Conservation (phyloP, 2,329 filamentous ascomycete genomes). For the Cadophora sp. region DNA sequence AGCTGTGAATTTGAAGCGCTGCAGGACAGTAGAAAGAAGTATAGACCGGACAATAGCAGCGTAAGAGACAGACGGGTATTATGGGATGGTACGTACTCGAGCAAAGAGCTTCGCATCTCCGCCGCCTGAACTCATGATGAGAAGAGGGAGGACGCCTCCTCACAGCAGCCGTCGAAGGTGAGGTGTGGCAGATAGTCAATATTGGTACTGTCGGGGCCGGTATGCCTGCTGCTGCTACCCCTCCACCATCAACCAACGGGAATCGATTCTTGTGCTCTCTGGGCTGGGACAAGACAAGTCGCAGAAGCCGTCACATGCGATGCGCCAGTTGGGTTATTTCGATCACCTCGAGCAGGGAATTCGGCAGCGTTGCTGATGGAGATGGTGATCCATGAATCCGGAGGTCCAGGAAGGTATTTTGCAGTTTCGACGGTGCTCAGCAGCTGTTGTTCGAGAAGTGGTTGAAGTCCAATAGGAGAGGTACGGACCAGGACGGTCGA, state of each 20-base stretch:
- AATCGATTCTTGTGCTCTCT: conserved; percentile 33
- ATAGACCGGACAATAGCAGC: conserved; percentile 21
- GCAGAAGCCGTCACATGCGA: conserved; percentile 37
- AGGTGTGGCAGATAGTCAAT: conserved; percentile 24
- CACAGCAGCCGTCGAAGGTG: conserved; percentile 18
- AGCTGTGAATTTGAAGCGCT: neutral
- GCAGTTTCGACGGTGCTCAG: conserved; percentile 16
- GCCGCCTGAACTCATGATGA: conserved; percentile 59
- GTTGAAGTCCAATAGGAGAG: conserved; percentile 33
- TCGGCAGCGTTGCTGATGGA: conserved; percentile 28
- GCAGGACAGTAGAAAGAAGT: conserved; percentile 4
- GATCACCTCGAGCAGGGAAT: conserved; percentile 34
- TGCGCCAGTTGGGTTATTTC: conserved; percentile 30
- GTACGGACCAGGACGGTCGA: conserved; percentile 19
- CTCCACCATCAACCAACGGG: conserved; percentile 43
- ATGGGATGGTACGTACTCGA: conserved; percentile 70
- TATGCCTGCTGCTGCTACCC: conserved; percentile 36
- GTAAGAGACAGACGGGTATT: conserved; percentile 33
- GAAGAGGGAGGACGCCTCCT: conserved; percentile 20
- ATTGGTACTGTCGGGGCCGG: conserved; percentile 19
- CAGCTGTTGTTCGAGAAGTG: conserved; percentile 17
- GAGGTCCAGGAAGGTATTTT: conserved; percentile 22
- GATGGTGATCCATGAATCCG: conserved; percentile 37
- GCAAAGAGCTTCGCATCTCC: conserved; percentile 99
- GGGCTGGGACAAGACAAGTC: conserved; percentile 34